Base-by-base conservation (phyloP, 129 eudicot genomes). In the Artemisia tridentata region DNA sequence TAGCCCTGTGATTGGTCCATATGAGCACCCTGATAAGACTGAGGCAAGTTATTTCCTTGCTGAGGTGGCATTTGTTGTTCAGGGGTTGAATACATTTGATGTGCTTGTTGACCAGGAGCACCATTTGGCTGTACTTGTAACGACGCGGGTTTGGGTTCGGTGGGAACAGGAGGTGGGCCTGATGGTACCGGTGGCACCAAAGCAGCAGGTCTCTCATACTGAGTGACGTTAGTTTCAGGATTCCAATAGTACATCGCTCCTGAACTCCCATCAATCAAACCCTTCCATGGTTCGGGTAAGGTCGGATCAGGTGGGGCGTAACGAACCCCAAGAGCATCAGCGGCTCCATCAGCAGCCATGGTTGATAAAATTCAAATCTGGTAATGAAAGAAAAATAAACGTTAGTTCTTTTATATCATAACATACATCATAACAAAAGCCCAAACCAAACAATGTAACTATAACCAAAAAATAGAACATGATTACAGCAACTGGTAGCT, bases 301-400 rank as follows among this genome's bases (percentile, higher is more conserved):
- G 84, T 85, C 5, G 96, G 95, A 74, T 93, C 98, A 78, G 92
- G 92, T 25, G 98, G 95, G 1, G 98, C 98, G 75, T 87, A 93
- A 67, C 98, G 90, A 38, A 96, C 96, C 41, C 98, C 98, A 38
- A 54, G 63, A 23, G 82, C 64, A 62, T 86, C 83, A 16, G 92
- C 49, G 63, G 95, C 78, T 62, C 88, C 90, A 80, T 89, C 96
- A 67, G 91, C 80, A 46, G 91, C 80, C 98, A 92, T 89, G 50
- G 47, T 72, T 68, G 29, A 58, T 69, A 66, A 18, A 55, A 57
- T 74, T 57, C 47, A 61, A 74, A 75, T 58, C 81, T 71, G 49
- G 38, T 18, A 18, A 43, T 63, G 18, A 54, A 16, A 54, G 18
- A 53, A 29, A 34, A n/a, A 20, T 21, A 75, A 15, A 56, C 14